Percentiles rank a stretch among this genome's conserved stretches.
These are phyloP conservation scores for Petunia hybrid DNA, from an alignment of 305 asterid genomes.

Conservation along the genomic window DNA sequence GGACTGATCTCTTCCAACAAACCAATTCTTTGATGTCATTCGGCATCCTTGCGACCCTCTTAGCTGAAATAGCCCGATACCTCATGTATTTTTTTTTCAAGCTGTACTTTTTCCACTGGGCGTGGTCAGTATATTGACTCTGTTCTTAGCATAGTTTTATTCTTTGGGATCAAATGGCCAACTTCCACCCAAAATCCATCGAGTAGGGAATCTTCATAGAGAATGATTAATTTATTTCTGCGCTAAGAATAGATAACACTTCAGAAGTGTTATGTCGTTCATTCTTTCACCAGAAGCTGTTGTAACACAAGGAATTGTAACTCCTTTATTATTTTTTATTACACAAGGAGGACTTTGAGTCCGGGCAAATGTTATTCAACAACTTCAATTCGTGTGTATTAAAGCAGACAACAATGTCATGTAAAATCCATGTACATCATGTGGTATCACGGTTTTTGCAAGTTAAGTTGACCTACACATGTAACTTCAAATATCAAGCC, in stretches of 20 bases:
- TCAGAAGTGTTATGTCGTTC: background rate
- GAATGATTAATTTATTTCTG: background rate
- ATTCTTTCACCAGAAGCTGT: slow-evolving; percentile 13
- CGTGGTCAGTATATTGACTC: background rate
- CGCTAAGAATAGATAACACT: background rate
- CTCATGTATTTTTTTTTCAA: background rate
- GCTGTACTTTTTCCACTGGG: background rate
- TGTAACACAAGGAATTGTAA: background rate
- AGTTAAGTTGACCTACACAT: no score
- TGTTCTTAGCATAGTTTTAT: slow-evolving; percentile 18
- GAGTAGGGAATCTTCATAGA: background rate
- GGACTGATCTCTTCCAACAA: slow-evolving; percentile 60
- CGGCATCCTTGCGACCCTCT: background rate
- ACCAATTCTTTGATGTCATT: slow-evolving; percentile 33
- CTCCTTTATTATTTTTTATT: background rate
- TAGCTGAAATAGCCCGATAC: background rate
- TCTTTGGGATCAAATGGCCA: slow-evolving; percentile 5
- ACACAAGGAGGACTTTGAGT: background rate
- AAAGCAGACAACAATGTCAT: background rate
- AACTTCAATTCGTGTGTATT: background rate
- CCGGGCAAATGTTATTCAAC: background rate
- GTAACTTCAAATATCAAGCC: no score
- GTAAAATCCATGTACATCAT: background rate
- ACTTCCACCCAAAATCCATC: background rate
- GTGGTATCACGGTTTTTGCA: background rate